Evolutionary conservation across 306 rosid genomes (phyloP), one percentile per base, ranked within the genome.

Genomic region (Echinosophora koreensis): DNA sequence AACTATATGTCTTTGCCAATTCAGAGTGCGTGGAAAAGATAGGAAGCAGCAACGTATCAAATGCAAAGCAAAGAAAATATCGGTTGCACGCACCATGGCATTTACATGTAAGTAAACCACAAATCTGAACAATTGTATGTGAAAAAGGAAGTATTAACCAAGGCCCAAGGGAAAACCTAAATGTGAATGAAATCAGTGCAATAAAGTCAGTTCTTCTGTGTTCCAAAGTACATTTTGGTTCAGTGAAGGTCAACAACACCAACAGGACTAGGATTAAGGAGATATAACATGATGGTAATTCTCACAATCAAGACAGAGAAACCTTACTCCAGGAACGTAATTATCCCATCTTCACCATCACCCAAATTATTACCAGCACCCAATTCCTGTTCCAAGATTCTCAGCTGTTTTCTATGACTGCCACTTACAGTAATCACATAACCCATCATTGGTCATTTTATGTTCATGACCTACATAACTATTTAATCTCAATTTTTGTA

Each of bases 191-290:
- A 65, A 76, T 77, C 7, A 30, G 12, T 1, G 15, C n/a, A 22
- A 39, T 22, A 38, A n/a, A 54, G 11, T 52, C 37, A 51, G 35
- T 49, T 28, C 69, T 34, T 47, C 11, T 44, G 61, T 2, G n/a
- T 13, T 22, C 51, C 50, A 13, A 8, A 30, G 51, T 28, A 60
- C 37, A 28, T 30, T 47, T 44, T 44, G 46, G 12, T 15, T 15
- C 12, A 57, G 42, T 57, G 75, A 57, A 67, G 81, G 49, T 54
- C 61, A 77, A 67, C 15, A 28, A 67, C 15, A 15, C 47, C 35
- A 7, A 37, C 61, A 17, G 37, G 17, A 59, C 27, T 74, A 54
- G 16, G 17, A 66, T 41, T 56, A n/a, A 15, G 55, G 42, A 42
- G 62, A 41, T 32, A 72, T 52, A 51, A 51, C 51, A 77, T 16